Conservation (phyloP, 2,329 filamentous ascomycete species). For the Chaetomiaceae sp. region DNA sequence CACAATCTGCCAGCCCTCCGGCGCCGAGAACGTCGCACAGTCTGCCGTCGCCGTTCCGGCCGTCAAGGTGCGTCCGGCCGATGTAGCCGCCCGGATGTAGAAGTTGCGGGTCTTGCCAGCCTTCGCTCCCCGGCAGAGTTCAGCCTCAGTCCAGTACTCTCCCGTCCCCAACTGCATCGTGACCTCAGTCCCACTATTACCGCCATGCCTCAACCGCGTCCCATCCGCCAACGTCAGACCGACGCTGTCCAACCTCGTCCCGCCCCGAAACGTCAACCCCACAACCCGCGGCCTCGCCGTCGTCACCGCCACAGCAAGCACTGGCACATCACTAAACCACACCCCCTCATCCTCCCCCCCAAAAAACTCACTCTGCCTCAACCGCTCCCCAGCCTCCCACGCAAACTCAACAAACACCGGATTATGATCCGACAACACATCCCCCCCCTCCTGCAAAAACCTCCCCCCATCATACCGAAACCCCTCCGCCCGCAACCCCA, state of each 20-base stretch:
- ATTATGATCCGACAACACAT: conserved; percentile 60
- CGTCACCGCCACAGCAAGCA: conserved; percentile 31
- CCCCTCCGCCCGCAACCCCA: conserved; percentile 42
- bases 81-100: conserved; percentile 51
- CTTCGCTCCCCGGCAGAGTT: conserved; percentile 47
- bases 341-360: conserved; percentile 43
- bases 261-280: conserved; percentile 45
- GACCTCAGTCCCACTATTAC: conserved; percentile 42
- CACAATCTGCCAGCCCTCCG: conserved; percentile 47
- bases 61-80: conserved; percentile 40
- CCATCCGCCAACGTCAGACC: conserved; percentile 45
- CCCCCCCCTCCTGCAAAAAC: conserved; percentile 55
- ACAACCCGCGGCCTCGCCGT: conserved; percentile 34
- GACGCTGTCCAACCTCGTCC: conserved; percentile 46
- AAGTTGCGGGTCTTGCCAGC: conserved; percentile 47
- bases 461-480: conserved; percentile 52
- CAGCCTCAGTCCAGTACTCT: conserved; percentile 46
- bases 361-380: conserved; percentile 42
- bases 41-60: conserved; percentile 43
- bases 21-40: conserved; percentile 44
- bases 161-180: conserved; percentile 40
- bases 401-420: conserved; percentile 54
- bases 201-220: conserved; percentile 47
- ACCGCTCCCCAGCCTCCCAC: conserved; percentile 35
- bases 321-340: conserved; percentile 53